A percentile compares a stretch with the other conserved stretches of the same genome.
phyloP scores from a whole-genome alignment of 345 rosid genomes.

The Eucalyptus marginata region DNA sequence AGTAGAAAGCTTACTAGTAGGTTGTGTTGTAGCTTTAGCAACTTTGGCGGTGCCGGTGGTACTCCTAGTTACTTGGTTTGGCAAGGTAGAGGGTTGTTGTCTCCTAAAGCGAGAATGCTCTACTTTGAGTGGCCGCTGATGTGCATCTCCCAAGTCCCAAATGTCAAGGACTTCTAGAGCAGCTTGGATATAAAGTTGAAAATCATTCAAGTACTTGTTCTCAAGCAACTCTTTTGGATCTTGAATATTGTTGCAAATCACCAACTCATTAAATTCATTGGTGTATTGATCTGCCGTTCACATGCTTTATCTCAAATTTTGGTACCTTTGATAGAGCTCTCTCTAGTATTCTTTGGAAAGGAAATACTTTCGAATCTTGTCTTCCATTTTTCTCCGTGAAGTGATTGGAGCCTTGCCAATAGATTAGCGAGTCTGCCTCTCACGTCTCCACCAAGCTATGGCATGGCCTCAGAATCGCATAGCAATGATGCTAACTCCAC shows the following conservation, averaged over 20 bases:
- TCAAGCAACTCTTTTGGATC: not conserved
- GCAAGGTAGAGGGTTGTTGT: not conserved
- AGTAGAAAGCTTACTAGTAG: not conserved
- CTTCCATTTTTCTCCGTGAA: not conserved
- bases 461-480: not conserved
- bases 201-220: not conserved
- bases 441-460: not conserved
- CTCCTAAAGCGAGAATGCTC: not conserved
- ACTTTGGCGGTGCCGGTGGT: not conserved
- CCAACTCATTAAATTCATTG: not conserved
- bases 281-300: not conserved
- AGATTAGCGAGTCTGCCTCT: not conserved
- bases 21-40: not conserved
- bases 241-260: not conserved
- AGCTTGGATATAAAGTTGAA: not conserved
- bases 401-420: not conserved
- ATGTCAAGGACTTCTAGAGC: not conserved
- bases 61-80: not conserved
- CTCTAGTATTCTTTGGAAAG: not conserved
- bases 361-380: not conserved
- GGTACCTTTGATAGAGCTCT: not conserved
- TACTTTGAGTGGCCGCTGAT: not conserved
- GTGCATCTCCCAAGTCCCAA: not conserved
- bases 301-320: not conserved
- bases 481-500: not conserved